phyloP scores from a whole-genome alignment of 2,329 filamentous ascomycete genomes.

The Ciborinia camelliae region DNA sequence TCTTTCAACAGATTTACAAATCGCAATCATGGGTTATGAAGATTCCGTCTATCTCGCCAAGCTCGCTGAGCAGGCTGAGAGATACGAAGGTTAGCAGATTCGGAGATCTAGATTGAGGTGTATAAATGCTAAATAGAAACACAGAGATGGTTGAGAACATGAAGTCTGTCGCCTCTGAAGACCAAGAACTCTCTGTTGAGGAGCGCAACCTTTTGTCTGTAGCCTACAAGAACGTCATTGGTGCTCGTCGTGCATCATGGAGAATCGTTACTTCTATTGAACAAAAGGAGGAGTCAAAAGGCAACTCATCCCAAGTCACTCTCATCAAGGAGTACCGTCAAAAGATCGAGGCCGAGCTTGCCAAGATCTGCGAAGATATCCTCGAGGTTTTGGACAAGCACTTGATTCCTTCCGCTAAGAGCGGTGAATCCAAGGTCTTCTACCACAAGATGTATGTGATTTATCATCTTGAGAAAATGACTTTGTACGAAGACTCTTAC shows the following conservation, averaged over 20 bases:
- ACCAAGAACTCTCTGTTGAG: constrained; percentile 80
- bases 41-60: constrained; percentile 99
- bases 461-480: neutral
- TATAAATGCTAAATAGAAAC: constrained; percentile 25
- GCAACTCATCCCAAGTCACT: constrained; percentile 83
- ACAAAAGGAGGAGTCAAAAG: constrained; percentile 99
- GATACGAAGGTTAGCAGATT: constrained; percentile 86
- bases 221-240: constrained; percentile 99
- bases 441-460: constrained; percentile 94
- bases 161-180: constrained; percentile 93
- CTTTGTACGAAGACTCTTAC: neutral
- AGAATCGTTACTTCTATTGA: constrained; percentile 98
- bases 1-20: constrained; percentile 23
- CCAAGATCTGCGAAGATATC: constrained; percentile 97
- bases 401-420: constrained; percentile 90
- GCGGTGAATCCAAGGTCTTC: constrained; percentile 98
- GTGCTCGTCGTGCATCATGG: constrained; percentile 94
- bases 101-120: constrained; percentile 4
- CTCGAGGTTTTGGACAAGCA: constrained; percentile 91
- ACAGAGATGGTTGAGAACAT: constrained; percentile 99
- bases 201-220: constrained; percentile 97
- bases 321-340: constrained; percentile 98
- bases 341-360: constrained; percentile 96
- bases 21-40: constrained; percentile 92
- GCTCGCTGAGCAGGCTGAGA: constrained; percentile 99